Evolutionary conservation across 2,329 filamentous ascomycete species (phyloP).

Genomic region (Claviceps sorghi): DNA sequence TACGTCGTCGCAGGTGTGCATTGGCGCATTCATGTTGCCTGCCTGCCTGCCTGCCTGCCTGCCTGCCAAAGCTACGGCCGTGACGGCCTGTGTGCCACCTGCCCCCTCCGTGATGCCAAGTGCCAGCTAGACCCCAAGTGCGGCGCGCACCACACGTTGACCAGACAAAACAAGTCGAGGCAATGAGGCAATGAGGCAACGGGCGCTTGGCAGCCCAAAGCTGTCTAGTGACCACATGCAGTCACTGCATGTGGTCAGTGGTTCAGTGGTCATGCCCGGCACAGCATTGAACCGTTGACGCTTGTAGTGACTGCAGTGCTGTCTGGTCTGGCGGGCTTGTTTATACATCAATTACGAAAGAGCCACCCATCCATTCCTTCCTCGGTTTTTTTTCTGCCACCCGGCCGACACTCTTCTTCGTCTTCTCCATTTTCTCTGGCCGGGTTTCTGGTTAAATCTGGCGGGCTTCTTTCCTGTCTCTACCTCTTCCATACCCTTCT

Average conservation of each 20-base stretch:
- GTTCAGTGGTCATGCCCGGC: too few species aligned
- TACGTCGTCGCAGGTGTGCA: background rate
- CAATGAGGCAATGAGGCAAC: too few species aligned
- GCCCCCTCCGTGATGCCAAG: too few species aligned
- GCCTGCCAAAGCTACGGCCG: background rate
- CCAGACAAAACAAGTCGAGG: background rate
- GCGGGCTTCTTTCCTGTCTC: background rate
- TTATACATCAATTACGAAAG: background rate
- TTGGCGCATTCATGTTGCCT: too few species aligned
- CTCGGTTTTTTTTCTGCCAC: background rate
- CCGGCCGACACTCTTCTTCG: background rate
- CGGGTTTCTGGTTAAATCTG: background rate
- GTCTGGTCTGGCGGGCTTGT: background rate
- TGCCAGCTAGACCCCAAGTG: too few species aligned
- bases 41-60: background rate
- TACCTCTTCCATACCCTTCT: background rate
- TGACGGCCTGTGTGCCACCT: background rate
- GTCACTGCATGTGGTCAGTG: too few species aligned
- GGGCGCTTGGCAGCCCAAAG: too few species aligned
- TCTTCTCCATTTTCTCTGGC: background rate
- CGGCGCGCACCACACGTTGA: too few species aligned
- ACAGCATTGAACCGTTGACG: too few species aligned
- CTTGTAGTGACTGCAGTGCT: too few species aligned
- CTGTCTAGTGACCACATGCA: too few species aligned
- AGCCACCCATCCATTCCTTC: constrained; percentile 4